phyloP scores from a whole-genome alignment of 2,329 filamentous ascomycete genomes.

The Exophiala alcalophila region DNA sequence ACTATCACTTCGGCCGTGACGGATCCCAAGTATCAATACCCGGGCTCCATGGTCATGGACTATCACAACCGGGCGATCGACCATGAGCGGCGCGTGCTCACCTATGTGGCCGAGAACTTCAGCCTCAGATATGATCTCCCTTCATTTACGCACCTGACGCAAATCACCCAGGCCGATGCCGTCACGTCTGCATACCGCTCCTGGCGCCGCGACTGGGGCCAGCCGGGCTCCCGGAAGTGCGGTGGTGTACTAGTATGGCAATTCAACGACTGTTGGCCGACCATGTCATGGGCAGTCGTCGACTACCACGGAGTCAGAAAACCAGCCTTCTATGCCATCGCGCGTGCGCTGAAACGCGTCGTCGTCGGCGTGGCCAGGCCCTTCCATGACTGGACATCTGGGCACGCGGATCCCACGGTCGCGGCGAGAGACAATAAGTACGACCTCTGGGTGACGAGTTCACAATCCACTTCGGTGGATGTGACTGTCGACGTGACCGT shows the following conservation, averaged over 20 bases:
- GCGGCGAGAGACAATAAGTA: conserved; percentile 45
- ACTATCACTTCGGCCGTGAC: conserved; percentile 72
- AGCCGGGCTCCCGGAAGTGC: conserved; percentile 41
- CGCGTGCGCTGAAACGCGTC: conserved; percentile 53
- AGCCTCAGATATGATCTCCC: conserved; percentile 56
- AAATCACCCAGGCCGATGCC: conserved; percentile 59
- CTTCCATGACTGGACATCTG: conserved; percentile 58
- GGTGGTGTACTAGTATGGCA: conserved; percentile 49
- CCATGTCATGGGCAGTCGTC: conserved; percentile 61
- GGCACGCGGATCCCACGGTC: conserved; percentile 51
- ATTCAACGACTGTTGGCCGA: conserved; percentile 55
- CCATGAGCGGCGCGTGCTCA: conserved; percentile 77
- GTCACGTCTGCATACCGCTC: conserved; percentile 59
- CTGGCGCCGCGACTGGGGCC: conserved; percentile 49
- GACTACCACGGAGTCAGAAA: conserved; percentile 61
- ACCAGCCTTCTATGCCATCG: conserved; percentile 59
- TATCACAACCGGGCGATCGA: conserved; percentile 95
- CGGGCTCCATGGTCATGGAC: conserved; percentile 81
- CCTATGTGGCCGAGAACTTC: conserved; percentile 87
- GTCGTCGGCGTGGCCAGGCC: conserved; percentile 51
- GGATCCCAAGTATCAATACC: conserved; percentile 68
- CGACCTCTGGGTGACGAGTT: conserved; percentile 55
- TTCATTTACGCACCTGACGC: conserved; percentile 66
- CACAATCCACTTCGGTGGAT: conserved; percentile 35
- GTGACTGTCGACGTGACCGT: conserved; percentile 36